Evolutionary conservation across 345 rosid genomes (phyloP), one percentile per base, ranked within the genome.

Genomic region (Brassica nigra): DNA sequence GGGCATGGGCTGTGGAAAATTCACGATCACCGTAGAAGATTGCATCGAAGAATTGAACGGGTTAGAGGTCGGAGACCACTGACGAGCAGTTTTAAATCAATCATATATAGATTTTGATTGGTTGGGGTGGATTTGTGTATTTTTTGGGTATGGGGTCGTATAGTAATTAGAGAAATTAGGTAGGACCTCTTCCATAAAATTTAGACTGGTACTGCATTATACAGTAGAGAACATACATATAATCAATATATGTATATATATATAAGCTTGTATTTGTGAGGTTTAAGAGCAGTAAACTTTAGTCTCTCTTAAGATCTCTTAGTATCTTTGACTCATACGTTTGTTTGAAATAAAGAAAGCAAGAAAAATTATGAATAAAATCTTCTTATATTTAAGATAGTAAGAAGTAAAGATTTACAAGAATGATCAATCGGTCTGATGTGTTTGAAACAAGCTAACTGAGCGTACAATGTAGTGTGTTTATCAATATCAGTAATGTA

Each of bases 1-100:
- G 99, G 98, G 54, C 97, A 95, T 71, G 96, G 98, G n/a, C 90
- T 93, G 20, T 90, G 91, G 91, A 95, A 93, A 88, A 95, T 95
- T 65, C 92, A 95, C 10, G 91, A 93, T 74, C 94, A 95, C 74
- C 87, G 90, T 64, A 84, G 91, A 83, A 82, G 86, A 69, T 80
- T 95, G 73, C 94, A 86, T 58, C 94, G 85, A 70, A 87, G 99
- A 88, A 78, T 95, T 44, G 90, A 80, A 76, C 90, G 78, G 83
- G 83, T 95, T 66, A 84, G 84, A 18, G 18, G 76, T 66, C 73
- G 16, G 77, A 66, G 28, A 63, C 71, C 14, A 69, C 61, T 7
- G 49, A 74, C 16, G 64, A 80, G 44, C 31, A 44, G 57, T 31
- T 16, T 15, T 79, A 68, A 78, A 49, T 62, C 58, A 68, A 18